Evolutionary conservation across 352 stramenopile species (phyloP).

Genomic region (Phytopythium ostracodes): DNA sequence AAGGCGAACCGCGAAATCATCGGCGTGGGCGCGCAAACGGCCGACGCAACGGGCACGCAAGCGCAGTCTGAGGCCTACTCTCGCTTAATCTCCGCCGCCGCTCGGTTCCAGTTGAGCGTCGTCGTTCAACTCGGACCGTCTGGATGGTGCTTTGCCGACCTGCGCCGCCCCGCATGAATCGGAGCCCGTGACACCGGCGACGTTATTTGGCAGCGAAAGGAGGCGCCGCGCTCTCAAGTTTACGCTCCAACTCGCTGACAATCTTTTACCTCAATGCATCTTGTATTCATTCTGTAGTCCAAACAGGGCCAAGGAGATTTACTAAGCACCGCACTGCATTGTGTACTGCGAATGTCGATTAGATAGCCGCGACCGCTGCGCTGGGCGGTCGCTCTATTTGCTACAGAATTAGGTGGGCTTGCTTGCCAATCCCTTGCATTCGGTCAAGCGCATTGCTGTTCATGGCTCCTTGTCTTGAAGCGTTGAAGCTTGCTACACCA

Average conservation of each 20-base stretch:
- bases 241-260: neutral
- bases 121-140: constrained; percentile 1
- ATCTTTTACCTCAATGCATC: too few relatives aligned
- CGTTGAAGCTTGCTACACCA: neutral
- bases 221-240: neutral
- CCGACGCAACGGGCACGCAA: neutral
- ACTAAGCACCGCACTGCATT: too few relatives aligned
- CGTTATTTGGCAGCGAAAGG: neutral
- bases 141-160: neutral
- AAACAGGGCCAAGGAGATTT: too few relatives aligned
- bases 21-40: neutral
- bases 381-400: too few relatives aligned
- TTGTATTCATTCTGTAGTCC: too few relatives aligned
- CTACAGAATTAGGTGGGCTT: too few relatives aligned
- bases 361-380: neutral
- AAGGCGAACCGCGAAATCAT: neutral
- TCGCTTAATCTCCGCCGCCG: constrained; percentile 1
- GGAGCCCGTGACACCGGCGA: neutral
- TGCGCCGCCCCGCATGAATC: neutral
- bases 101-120: neutral
- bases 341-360: too few relatives aligned
- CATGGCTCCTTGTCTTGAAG: neutral
- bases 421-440: too few relatives aligned
- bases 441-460: too few relatives aligned
- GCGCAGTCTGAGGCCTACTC: constrained; percentile 2